Percentiles rank a stretch among this genome's conserved stretches.
phyloP scores from a whole-genome alignment of 495 filamentous ascomycete species.

The Annulohypoxylon bovei region DNA sequence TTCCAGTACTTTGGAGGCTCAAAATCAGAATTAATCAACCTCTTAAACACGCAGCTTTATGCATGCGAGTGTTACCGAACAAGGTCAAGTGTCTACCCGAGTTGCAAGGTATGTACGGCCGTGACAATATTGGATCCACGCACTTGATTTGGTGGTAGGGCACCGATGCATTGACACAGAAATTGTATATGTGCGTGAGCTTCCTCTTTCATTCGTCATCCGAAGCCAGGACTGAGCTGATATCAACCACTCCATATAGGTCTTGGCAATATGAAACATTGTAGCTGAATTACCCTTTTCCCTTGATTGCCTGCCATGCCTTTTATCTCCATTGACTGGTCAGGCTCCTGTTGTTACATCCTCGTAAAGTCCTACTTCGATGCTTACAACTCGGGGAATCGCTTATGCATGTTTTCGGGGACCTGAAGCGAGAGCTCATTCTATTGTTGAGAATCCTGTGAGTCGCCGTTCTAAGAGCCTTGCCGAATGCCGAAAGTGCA shows the following conservation, averaged over 20 bases:
- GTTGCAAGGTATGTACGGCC: constrained; percentile 1
- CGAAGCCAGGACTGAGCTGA: neutral
- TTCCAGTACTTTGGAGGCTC: neutral
- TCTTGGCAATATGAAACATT: constrained; percentile 13
- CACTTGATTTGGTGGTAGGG: constrained; percentile 10
- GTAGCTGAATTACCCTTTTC: constrained; percentile 6
- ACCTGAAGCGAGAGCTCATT: neutral
- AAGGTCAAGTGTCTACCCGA: constrained; percentile 10
- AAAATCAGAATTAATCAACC: neutral
- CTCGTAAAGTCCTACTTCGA: neutral
- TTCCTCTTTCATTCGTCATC: constrained; percentile 11
- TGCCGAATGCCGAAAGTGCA: constrained; percentile 4
- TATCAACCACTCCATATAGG: constrained; percentile 11
- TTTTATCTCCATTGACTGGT: neutral
- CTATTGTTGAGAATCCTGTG: neutral
- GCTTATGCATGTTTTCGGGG: constrained; percentile 8
- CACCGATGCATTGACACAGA: constrained; percentile 16
- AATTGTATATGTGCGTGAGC: neutral
- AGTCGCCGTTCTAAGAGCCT: neutral
- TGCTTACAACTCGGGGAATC: constrained; percentile 2
- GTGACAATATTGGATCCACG: constrained; percentile 14
- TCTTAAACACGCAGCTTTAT: constrained; percentile 4
- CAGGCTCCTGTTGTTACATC: constrained; percentile 7
- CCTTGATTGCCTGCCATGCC: neutral
- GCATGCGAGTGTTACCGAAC: neutral